These are phyloP conservation scores for Solanum sparsipilum DNA, from an alignment of 257 asterid species.

Conservation along the genomic window DNA sequence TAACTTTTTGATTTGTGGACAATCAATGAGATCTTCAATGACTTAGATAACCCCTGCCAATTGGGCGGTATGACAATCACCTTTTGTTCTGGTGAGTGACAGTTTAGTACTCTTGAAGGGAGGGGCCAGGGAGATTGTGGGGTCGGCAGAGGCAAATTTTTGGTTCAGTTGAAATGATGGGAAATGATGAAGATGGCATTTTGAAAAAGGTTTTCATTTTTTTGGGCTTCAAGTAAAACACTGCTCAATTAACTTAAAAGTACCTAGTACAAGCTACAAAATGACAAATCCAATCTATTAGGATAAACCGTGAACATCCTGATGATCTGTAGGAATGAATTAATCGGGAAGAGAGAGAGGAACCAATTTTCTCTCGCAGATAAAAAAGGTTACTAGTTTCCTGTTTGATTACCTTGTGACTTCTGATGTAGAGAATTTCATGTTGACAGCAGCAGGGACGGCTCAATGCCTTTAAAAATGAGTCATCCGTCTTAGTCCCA, in stretches of 20 bases:
- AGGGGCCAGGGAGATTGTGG: background rate
- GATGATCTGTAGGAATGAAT: background rate
- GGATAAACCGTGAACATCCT: background rate
- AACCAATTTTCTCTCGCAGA: background rate
- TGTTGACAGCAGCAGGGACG: slow-evolving; percentile 30
- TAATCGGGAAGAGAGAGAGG: background rate
- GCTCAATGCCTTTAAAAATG: too few relatives aligned
- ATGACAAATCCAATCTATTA: background rate
- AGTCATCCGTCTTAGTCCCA: too few relatives aligned
- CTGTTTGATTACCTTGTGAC: background rate
- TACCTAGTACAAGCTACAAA: background rate
- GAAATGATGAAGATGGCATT: background rate
- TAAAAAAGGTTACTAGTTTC: background rate
- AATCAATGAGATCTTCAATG: background rate
- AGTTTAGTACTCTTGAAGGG: background rate
- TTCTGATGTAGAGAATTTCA: background rate
- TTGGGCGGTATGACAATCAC: background rate
- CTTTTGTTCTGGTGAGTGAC: background rate
- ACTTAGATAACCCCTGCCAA: background rate
- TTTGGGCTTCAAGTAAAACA: background rate
- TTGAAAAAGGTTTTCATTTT: background rate
- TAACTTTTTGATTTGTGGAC: background rate
- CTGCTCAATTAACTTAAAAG: background rate
- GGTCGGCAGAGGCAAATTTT: background rate
- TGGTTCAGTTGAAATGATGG: background rate